A percentile compares a stretch with the other conserved stretches of the same genome.
Conservation (phyloP, 139 green algal genomes). For the Yamagishiella unicocca region DNA sequence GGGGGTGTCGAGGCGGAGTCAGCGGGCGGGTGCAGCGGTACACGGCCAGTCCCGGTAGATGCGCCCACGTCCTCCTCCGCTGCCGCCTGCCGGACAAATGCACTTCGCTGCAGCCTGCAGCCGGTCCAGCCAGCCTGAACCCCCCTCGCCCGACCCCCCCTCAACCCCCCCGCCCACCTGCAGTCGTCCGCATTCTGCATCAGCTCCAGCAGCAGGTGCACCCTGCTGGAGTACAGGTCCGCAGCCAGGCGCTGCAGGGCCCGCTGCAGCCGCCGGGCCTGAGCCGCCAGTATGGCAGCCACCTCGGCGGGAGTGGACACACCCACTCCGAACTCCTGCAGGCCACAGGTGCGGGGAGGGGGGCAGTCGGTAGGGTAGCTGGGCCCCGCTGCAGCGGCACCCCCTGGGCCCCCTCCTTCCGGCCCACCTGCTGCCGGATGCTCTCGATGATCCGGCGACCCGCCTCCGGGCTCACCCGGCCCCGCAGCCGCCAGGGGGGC, state of each 20-base stretch:
- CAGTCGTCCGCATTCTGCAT: slow-evolving; percentile 62
- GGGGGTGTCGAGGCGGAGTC: background rate
- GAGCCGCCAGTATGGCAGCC: slow-evolving; percentile 37
- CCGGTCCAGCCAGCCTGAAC: background rate
- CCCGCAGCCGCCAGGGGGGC: slow-evolving; percentile 9
- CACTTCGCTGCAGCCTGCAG: too few relatives aligned
- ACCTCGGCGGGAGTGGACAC: slow-evolving; percentile 33
- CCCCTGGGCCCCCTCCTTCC: too few relatives aligned
- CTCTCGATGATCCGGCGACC: slow-evolving; percentile 2
- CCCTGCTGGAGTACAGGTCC: slow-evolving; percentile 40
- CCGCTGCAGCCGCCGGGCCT: slow-evolving; percentile 33
- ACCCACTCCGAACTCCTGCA: slow-evolving; percentile 45
- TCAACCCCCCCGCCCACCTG: background rate
- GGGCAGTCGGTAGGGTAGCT: too few relatives aligned
- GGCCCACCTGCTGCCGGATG: slow-evolving; percentile 41
- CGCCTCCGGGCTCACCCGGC: background rate
- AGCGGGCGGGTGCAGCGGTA: background rate
- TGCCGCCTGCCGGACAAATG: too few relatives aligned
- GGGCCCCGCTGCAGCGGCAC: too few relatives aligned
- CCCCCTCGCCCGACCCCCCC: background rate
- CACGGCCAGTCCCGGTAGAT: background rate
- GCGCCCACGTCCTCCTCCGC: too few relatives aligned
- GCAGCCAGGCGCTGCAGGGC: slow-evolving; percentile 39
- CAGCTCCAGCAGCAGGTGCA: slow-evolving; percentile 57
- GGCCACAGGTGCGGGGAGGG: background rate